Evolutionary conservation across 2,329 filamentous ascomycete genomes (phyloP).

Genomic region (Malbranchea cinnamomea): DNA sequence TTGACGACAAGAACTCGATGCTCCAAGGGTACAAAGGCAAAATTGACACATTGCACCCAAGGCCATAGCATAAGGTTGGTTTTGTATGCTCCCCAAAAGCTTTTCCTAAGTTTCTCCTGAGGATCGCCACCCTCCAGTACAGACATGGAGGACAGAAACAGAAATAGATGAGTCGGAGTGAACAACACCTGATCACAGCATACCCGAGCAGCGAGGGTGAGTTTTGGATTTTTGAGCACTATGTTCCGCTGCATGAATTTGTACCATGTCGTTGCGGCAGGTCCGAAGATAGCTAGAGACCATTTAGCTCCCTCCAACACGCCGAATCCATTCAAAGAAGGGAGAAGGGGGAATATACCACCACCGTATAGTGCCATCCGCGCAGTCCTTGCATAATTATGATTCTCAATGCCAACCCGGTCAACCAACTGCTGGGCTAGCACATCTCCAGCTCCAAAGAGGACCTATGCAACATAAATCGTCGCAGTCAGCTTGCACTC

Average conservation of each 20-base stretch:
- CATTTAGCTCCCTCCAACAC: slow-evolving; percentile 1
- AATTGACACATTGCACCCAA: slow-evolving; percentile 69
- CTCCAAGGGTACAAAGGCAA: slow-evolving; percentile 70
- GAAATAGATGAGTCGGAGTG: slow-evolving; percentile 65
- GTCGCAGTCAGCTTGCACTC: too few species aligned
- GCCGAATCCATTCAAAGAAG: not conserved
- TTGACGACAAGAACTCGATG: slow-evolving; percentile 80
- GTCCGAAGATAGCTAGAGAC: slow-evolving; percentile 60
- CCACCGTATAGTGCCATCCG: slow-evolving; percentile 36
- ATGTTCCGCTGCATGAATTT: slow-evolving; percentile 59
- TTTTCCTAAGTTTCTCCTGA: slow-evolving; percentile 54
- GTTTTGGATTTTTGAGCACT: slow-evolving; percentile 46
- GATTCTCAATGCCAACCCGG: slow-evolving; percentile 58
- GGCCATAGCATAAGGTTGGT: slow-evolving; percentile 89
- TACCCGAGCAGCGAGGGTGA: slow-evolving; percentile 64
- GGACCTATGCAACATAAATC: slow-evolving; percentile 35
- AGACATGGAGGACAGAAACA: slow-evolving; percentile 76
- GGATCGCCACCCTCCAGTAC: slow-evolving; percentile 56
- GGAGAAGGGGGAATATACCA: slow-evolving; percentile 19
- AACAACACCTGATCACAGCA: slow-evolving; percentile 69
- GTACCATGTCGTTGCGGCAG: slow-evolving; percentile 78
- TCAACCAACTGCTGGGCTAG: slow-evolving; percentile 87
- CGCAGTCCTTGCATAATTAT: slow-evolving; percentile 43
- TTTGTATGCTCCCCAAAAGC: slow-evolving; percentile 55
- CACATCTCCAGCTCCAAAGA: slow-evolving; percentile 84